Conservation (phyloP, 2,329 filamentous ascomycete genomes). For the Dissoconium aciculare region DNA sequence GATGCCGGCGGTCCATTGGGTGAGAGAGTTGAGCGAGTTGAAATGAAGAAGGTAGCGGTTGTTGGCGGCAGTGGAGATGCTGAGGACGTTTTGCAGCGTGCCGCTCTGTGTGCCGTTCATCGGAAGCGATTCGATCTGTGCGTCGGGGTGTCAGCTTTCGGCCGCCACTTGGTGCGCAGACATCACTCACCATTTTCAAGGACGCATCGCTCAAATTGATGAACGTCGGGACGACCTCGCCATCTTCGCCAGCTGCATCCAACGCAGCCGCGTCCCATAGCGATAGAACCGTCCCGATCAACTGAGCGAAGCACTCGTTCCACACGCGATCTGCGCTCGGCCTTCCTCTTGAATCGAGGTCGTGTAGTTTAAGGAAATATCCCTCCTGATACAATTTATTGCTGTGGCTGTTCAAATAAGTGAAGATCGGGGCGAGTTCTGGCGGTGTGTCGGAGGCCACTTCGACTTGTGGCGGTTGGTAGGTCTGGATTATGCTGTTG, state of each 20-base stretch:
- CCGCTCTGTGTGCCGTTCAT: slow-evolving; percentile 64
- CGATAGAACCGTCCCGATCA: slow-evolving; percentile 87
- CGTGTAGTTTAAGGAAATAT: slow-evolving; percentile 92
- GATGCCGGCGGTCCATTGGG: slow-evolving; percentile 93
- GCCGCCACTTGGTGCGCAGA: neutral
- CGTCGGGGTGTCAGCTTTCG: slow-evolving; percentile 4
- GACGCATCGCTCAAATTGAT: slow-evolving; percentile 96
- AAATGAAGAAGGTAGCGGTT: slow-evolving; percentile 95
- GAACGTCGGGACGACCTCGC: slow-evolving; percentile 77
- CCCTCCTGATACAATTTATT: slow-evolving; percentile 98
- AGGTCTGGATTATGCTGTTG: slow-evolving; percentile 72
- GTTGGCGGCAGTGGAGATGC: slow-evolving; percentile 84
- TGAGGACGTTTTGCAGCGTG: slow-evolving; percentile 84
- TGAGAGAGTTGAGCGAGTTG: slow-evolving; percentile 80
- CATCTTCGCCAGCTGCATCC: slow-evolving; percentile 71
- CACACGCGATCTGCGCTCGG: slow-evolving; percentile 76
- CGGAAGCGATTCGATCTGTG: slow-evolving; percentile 54
- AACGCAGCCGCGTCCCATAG: slow-evolving; percentile 90
- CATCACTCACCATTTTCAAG: slow-evolving; percentile 71
- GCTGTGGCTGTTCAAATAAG: slow-evolving; percentile 80
- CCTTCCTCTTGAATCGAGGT: slow-evolving; percentile 79
- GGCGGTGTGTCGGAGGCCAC: slow-evolving; percentile 72
- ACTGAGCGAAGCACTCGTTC: slow-evolving; percentile 93
- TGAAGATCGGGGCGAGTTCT: slow-evolving; percentile 88
- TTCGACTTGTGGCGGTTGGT: slow-evolving; percentile 76